These are phyloP conservation scores for Plasmopara viticola DNA, from an alignment of 352 stramenopile genomes.

Conservation along the genomic window DNA sequence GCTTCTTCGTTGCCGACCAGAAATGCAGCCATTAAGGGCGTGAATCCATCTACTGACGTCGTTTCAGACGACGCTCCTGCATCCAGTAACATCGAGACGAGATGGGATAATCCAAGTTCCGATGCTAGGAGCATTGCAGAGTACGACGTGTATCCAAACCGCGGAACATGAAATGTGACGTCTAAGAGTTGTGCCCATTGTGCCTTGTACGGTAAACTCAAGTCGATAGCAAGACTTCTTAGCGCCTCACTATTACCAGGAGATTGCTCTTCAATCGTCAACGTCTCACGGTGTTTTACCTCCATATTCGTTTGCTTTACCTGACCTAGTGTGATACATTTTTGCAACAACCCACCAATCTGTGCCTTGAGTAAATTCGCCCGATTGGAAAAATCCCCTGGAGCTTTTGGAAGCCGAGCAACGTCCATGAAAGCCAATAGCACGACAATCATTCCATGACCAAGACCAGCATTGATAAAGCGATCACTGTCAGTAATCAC, in stretches of 20 bases:
- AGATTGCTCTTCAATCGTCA: constrained; percentile 3
- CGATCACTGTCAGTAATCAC: constrained; percentile 25
- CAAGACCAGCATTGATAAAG: constrained; percentile 38
- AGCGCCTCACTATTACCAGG: background rate
- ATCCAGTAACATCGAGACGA: constrained; percentile 33
- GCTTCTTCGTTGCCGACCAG: constrained; percentile 38
- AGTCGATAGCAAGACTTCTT: background rate
- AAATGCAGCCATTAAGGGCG: constrained; percentile 56
- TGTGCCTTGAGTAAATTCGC: constrained; percentile 11
- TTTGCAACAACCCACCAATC: constrained; percentile 22
- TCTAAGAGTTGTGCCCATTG: constrained; percentile 46
- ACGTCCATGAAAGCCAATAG: constrained; percentile 40
- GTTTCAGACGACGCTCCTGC: constrained; percentile 34
- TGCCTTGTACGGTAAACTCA: constrained; percentile 20
- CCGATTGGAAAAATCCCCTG: constrained; percentile 2
- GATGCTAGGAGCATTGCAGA: constrained; percentile 45
- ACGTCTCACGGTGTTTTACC: constrained; percentile 9
- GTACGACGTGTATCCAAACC: constrained; percentile 51
- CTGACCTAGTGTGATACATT: constrained; percentile 28
- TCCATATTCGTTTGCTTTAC: constrained; percentile 14
- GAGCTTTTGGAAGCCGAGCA: constrained; percentile 14
- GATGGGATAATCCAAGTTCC: constrained; percentile 29
- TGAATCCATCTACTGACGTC: constrained; percentile 28
- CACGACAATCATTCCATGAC: constrained; percentile 30
- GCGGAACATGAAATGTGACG: constrained; percentile 23